Evolutionary conservation across 139 green algal species (phyloP), one percentile per base, ranked within the genome.

Genomic region (Haematococcus sp.): DNA sequence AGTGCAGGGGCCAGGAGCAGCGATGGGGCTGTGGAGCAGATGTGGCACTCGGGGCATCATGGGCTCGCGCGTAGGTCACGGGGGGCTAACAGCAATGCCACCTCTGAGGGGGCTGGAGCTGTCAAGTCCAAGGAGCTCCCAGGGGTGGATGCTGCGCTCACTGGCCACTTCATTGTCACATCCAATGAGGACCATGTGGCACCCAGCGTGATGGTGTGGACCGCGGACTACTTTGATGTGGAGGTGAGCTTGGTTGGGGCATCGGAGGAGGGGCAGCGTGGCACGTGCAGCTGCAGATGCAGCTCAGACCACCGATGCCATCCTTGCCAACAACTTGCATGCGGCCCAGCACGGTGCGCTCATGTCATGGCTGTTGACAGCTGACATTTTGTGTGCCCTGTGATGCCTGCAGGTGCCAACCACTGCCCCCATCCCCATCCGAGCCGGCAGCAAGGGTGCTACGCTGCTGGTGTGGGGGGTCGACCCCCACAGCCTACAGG

Each of bases 121-220:
- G n/a, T n/a, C n/a, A n/a, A n/a, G n/a, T n/a, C n/a, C 4, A 27
- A 27, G 23, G n/a, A 7, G n/a, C 54, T 7, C 54, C 9, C 54
- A 63, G 23, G n/a, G 5, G 54, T 17, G 13, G 23, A 56, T 5
- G 54, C 7, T 63, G 11, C 44, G 40, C 40, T 49, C 7, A 11
- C 40, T 11, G 40, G 40, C 40, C 60, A 59, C 23, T 73, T 76
- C 44, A 61, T 77, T 16, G 66, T 63, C n/a, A 70, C 52, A 22
- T 1, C 1, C 54, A 83, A 83, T 61, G 78, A 78, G 31, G 30
- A 49, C 13, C 78, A 84, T 70, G 31, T 80, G 34, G 78, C 78
- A 3, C 78, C 78, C 17, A 70, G 40, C 19, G 63, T 84, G 11
- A 75, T 81, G 69, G 78, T 84, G 68, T 84, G 78, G 78, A 73